Evolutionary conservation across 768 basidiomycete genomes (phyloP).

Genomic region (Serendipita sp.): DNA sequence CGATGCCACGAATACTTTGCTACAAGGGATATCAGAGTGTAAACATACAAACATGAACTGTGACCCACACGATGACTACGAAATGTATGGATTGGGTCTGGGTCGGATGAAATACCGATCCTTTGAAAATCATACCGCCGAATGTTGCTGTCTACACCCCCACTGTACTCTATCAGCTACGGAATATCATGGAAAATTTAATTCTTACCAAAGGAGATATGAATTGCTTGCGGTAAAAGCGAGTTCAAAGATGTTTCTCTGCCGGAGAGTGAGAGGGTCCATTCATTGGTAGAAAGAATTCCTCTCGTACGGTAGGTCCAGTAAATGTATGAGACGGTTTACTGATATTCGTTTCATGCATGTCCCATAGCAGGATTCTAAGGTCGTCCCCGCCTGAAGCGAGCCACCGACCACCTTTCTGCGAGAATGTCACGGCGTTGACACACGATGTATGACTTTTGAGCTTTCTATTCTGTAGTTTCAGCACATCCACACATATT

Average conservation of each 20-base stretch:
- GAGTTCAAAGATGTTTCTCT: constrained; percentile 60
- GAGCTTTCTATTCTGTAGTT: constrained; percentile 18
- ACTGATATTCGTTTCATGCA: constrained; percentile 40
- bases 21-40: constrained; percentile 16
- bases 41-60: neutral
- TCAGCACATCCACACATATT: constrained; percentile 8
- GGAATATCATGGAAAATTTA: constrained; percentile 6
- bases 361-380: constrained; percentile 46
- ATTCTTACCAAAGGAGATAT: constrained; percentile 47
- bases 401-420: constrained; percentile 42
- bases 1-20: constrained; percentile 50
- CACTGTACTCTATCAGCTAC: neutral
- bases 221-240: constrained; percentile 54
- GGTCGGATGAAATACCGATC: neutral
- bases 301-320: constrained; percentile 31
- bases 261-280: neutral
- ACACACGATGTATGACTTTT: constrained; percentile 45
- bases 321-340: constrained; percentile 27
- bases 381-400: constrained; percentile 58
- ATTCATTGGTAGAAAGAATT: neutral
- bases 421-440: constrained; percentile 47
- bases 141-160: constrained; percentile 6
- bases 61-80: constrained; percentile 3
- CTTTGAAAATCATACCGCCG: constrained; percentile 8
- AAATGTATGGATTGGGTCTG: neutral